These are phyloP conservation scores for Thraustochytrium sp. DNA, from an alignment of 352 stramenopile genomes.

Conservation along the genomic window DNA sequence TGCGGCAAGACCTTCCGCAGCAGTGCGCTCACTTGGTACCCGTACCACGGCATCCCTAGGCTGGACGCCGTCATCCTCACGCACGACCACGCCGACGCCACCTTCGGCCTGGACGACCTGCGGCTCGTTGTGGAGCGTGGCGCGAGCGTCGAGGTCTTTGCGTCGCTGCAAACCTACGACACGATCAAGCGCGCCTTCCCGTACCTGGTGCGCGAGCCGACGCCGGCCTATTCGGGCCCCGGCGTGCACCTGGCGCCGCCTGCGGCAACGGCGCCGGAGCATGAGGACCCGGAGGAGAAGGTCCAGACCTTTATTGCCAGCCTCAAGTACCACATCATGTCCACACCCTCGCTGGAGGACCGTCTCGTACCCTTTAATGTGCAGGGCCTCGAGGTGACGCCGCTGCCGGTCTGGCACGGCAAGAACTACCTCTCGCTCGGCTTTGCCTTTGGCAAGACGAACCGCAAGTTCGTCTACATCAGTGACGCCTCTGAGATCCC, in stretches of 20 bases:
- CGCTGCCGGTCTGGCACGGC: slow-evolving; percentile 72
- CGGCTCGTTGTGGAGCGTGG: slow-evolving; percentile 66
- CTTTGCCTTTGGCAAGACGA: slow-evolving; percentile 70
- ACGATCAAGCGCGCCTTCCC: slow-evolving; percentile 66
- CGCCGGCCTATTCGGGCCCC: slow-evolving; percentile 50
- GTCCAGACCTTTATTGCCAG: slow-evolving; percentile 56
- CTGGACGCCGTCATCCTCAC: slow-evolving; percentile 71
- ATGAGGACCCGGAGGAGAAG: neutral
- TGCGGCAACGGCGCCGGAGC: neutral
- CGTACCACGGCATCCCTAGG: slow-evolving; percentile 53
- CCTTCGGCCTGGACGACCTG: slow-evolving; percentile 71
- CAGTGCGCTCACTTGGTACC: slow-evolving; percentile 63
- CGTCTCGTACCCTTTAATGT: neutral
- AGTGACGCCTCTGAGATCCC: slow-evolving; percentile 73
- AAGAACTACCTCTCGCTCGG: slow-evolving; percentile 66
- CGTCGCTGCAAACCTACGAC: slow-evolving; percentile 57
- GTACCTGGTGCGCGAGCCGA: slow-evolving; percentile 59
- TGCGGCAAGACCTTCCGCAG: slow-evolving; percentile 80
- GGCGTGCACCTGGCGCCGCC: neutral
- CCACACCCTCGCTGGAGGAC: slow-evolving; percentile 59
- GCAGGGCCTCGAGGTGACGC: slow-evolving; percentile 36
- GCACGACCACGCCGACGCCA: slow-evolving; percentile 72
- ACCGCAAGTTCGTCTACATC: slow-evolving; percentile 71
- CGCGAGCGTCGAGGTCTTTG: slow-evolving; percentile 58
- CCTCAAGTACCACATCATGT: slow-evolving; percentile 61